These are phyloP conservation scores for Actinomortierella ambigua DNA, from an alignment of 371 early-diverging fungal species.

Conservation along the genomic window DNA sequence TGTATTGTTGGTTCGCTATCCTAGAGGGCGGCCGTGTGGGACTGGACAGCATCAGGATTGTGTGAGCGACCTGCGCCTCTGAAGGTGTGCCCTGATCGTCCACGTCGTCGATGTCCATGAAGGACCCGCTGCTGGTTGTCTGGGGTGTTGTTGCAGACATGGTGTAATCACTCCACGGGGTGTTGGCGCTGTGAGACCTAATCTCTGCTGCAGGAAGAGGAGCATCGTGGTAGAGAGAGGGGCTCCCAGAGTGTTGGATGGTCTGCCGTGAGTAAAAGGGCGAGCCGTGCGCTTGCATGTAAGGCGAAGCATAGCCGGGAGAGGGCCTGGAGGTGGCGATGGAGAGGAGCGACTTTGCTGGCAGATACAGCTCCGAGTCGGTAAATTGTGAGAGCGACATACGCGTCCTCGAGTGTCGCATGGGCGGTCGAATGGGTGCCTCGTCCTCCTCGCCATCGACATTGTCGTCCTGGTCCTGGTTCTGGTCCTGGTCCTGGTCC, in stretches of 20 bases:
- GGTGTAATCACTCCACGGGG: no score
- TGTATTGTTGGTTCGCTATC: conserved; percentile 23
- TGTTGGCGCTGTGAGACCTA: no score
- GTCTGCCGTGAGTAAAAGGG: neutral
- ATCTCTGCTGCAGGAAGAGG: no score
- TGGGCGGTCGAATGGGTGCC: conserved; percentile 12
- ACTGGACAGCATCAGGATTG: conserved; percentile 42
- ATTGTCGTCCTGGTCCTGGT: neutral
- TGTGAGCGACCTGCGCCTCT: conserved; percentile 24
- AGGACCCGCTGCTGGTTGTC: no score
- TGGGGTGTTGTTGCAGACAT: no score
- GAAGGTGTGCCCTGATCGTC: conserved; percentile 19
- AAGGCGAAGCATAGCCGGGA: conserved; percentile 34
- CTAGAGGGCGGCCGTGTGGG: conserved; percentile 34
- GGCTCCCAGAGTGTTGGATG: conserved; percentile 3
- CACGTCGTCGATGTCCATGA: conserved; percentile 10
- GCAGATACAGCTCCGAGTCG: conserved; percentile 35
- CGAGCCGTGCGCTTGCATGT: neutral
- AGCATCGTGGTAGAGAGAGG: conserved; percentile 6
- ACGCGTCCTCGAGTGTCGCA: conserved; percentile 14
- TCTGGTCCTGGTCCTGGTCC: conserved; percentile 6
- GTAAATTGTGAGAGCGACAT: conserved; percentile 37
- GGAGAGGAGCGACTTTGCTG: conserved; percentile 42
- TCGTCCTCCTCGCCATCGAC: conserved; percentile 11
- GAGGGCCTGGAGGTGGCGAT: conserved; percentile 38